Base-by-base conservation (phyloP, 1,139 yeast species). In the Nadsonia starkeyi-henricii region DNA sequence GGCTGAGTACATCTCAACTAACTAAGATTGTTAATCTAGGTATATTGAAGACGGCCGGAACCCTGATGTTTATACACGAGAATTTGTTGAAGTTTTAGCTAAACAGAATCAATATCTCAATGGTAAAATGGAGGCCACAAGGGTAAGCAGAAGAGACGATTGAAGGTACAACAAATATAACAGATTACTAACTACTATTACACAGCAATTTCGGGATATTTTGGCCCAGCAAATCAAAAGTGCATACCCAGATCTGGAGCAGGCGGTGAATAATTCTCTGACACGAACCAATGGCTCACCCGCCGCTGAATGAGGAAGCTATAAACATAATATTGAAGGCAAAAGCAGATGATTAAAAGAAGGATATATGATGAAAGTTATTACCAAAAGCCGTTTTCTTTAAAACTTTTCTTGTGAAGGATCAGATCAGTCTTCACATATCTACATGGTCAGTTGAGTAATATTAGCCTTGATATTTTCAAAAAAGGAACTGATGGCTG, bases 11-110 rank as follows among this genome's bases (percentile, higher is more conserved):
- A 23, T 9, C 20, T 15, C 3, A 26, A 23, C 26, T 15, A n/a
- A 5, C 20, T 15, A 23, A 26, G 13, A 41, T 19, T 37, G 19
- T 23, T 2, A 18, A 49, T 50, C 9, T 33, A 33, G 39, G 48
- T 69, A 91, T 61, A 85, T 91, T 45, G 97, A 91, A 61, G 95
- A 88, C 58, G 98, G 98, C 1, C 72, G 98, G 55, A 91, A 91
- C 61, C 98, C 99, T 0, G 97, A 91, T 61, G 89, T 91, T 45
- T 91, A 91, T 64, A 88, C 97, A 0, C 74, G 98, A 61, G 98
- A 93, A 65, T 91, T 91, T 66, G 86, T 89, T 12, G 98, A 91
- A 63, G 85, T 91, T 43, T 83, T 91, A 20, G 81, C 89, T 28
- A 81, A 85, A 57, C 81, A 88, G 52, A 91, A 91, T 62, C 96